Base-by-base conservation (phyloP, 768 basidiomycete species). In the Cystobasidium ongulense region DNA sequence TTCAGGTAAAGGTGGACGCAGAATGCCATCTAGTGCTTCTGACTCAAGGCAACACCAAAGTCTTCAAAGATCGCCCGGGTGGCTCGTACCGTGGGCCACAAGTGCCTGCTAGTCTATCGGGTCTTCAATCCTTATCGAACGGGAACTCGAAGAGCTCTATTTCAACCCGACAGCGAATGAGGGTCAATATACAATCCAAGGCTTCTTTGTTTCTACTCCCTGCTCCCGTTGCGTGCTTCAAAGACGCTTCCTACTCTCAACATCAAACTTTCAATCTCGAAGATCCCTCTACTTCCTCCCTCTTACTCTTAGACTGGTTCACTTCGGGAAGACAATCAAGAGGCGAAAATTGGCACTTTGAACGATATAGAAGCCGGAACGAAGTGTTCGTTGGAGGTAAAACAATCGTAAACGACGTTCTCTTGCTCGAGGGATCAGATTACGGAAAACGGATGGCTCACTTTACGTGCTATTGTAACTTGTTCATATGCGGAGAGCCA, bases 211-310 rank as follows among this genome's bases (percentile, higher is more conserved):
- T 93, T 78, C 85, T 96, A 61, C 86, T 98, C 33, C 94, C 93
- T 0, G 90, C 95, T 78, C 91, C 93, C 27, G 91, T 96, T 61
- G 92, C 93, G 25, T 96, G 93, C 81, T 98, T 95, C 82, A 86
- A 86, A 31, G 84, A 85, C 25, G 90, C 95, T 8, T 86, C 86
- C 0, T 98, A 98, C 82, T 85, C 85, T 73, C 94, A 97, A 80
- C 82, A 83, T 1, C 95, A 98, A 83, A 87, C 84, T 50, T 92
- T 97, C 81, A 82, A 84, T 68, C 84, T 96, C 39, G 84, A 84
- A 10, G 78, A 78, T 43, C 84, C 84, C 52, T 85, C 59, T 11
- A 70, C 80, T 0, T 78, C 88, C 10, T 90, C 89, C 15, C 82
- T 88, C 8, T 84, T 91, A 50, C 81, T 94, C 0, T 85, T 98